These are phyloP conservation scores for Trichoderma arundinaceum DNA, from an alignment of 2,329 filamentous ascomycete genomes.

Conservation along the genomic window DNA sequence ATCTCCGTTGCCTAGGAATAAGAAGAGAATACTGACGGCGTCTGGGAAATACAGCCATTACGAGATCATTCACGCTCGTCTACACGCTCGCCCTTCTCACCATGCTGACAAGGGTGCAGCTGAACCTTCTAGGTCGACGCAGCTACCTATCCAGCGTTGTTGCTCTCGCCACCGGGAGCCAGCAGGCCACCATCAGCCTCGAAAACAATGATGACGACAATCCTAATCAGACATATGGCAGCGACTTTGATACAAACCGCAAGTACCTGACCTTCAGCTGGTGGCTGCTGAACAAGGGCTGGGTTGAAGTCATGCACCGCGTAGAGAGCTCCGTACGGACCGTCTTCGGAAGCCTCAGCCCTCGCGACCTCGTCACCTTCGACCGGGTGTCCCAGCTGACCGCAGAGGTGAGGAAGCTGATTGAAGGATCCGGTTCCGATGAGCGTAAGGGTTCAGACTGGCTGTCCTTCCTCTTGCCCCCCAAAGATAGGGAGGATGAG, in stretches of 20 bases:
- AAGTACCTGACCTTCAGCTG: conserved; percentile 96
- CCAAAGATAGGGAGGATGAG: conserved; percentile 76
- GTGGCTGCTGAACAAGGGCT: conserved; percentile 94
- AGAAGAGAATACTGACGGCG: neutral
- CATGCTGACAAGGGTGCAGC: conserved; percentile 90
- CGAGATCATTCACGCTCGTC: conserved; percentile 86
- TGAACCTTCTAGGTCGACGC: conserved; percentile 92
- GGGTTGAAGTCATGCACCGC: conserved; percentile 78
- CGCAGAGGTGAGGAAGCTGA: conserved; percentile 78
- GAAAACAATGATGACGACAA: conserved; percentile 94
- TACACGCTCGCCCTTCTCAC: conserved; percentile 90
- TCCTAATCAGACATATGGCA: conserved; percentile 80
- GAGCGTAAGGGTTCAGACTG: conserved; percentile 63
- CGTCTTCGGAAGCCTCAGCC: conserved; percentile 87
- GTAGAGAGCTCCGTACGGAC: conserved; percentile 87
- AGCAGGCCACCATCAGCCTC: conserved; percentile 79
- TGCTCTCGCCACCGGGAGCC: conserved; percentile 78
- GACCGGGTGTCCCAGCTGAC: conserved; percentile 80
- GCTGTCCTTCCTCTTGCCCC: conserved; percentile 84
- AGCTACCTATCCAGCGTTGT: conserved; percentile 97
- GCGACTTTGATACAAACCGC: conserved; percentile 94
- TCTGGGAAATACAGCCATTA: conserved; percentile 67
- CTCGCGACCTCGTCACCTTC: conserved; percentile 84
- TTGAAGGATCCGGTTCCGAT: conserved; percentile 68
- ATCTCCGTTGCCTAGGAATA: neutral